Evolutionary conservation across 345 rosid species (phyloP), one percentile per base, ranked within the genome.

Genomic region (Psidium friedrichsthalianum): DNA sequence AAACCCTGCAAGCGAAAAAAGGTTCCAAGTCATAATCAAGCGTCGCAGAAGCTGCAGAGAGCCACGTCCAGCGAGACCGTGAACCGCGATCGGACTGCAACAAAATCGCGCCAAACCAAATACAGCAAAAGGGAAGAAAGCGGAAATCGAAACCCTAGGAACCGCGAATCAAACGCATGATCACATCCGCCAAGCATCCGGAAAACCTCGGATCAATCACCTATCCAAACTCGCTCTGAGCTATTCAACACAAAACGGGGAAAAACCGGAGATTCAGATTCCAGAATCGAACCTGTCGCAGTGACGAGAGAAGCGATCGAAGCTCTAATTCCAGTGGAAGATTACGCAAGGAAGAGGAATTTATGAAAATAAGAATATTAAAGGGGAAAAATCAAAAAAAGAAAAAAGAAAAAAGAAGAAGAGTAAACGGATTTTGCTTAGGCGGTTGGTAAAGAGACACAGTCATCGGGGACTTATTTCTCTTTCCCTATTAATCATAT

Each of bases 361-460:
- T 4, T 4, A 61, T 32, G 9, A 29, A 64, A 32, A 15, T 29
- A 1, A 64, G 18, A 29, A 16, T 32, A 32, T 32, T 64, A 16
- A 40, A 64, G 24, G 78, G 24, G 11, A 32, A 15, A 8, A 29
- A n/a, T 5, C 7, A 24, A 11, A 21, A 47, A 81, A 82, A 8
- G 9, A 82, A 83, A 83, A 83, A 83, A 22, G 61, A 83, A 83
- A 83, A 83, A 22, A 36, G 36, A 36, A 36, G 36, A 36, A 36
- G 36, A 36, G 83, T 27, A 57, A 86, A 56, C 83, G 56, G 86
- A 83, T 47, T 86, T 74, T 86, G 85, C 85, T 83, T 83, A 78
- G 88, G 85, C 83, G 88, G 88, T 83, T 9, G 59, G 88, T 58
- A 86, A 82, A 53, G 76, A 36, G 21, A 27, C 83, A 55, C 69